These are phyloP conservation scores for Penicillium coffeae DNA, from an alignment of 495 filamentous ascomycete genomes.

Conservation along the genomic window DNA sequence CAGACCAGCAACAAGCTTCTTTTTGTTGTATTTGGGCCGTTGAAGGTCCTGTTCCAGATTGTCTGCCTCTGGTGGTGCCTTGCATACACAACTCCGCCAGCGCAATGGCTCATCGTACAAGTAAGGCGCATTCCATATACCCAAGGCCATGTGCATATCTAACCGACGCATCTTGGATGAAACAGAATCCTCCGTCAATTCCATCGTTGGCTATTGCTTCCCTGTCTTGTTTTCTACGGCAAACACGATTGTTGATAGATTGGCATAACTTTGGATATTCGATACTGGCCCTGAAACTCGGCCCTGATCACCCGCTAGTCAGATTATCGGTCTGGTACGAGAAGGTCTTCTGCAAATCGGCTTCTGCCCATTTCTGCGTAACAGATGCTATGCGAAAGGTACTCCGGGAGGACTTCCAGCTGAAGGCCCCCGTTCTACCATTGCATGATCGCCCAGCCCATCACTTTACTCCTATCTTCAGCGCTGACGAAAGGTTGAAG, in stretches of 20 bases:
- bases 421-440: conserved; percentile 59
- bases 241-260: conserved; percentile 82
- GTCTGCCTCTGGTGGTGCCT: conserved; percentile 64
- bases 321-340: conserved; percentile 74
- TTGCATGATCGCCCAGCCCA: conserved; percentile 85
- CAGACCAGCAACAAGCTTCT: conserved; percentile 67
- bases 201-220: conserved; percentile 77
- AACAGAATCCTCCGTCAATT: conserved; percentile 90
- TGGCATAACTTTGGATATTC: conserved; percentile 99
- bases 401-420: conserved; percentile 59
- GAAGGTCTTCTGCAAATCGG: conserved; percentile 59
- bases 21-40: conserved; percentile 74
- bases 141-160: not conserved
- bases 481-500: conserved; percentile 37
- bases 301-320: conserved; percentile 68
- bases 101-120: conserved; percentile 79
- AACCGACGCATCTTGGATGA: conserved; percentile 10
- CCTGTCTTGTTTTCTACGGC: conserved; percentile 69
- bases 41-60: conserved; percentile 85
- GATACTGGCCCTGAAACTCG: conserved; percentile 73
- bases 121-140: conserved; percentile 27
- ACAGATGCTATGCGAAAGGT: conserved; percentile 81
- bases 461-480: conserved; percentile 69
- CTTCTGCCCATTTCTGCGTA: conserved; percentile 77
- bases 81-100: conserved; percentile 65